Conservation (phyloP, 352 stramenopile species). For the Phytophthora syringae region DNA sequence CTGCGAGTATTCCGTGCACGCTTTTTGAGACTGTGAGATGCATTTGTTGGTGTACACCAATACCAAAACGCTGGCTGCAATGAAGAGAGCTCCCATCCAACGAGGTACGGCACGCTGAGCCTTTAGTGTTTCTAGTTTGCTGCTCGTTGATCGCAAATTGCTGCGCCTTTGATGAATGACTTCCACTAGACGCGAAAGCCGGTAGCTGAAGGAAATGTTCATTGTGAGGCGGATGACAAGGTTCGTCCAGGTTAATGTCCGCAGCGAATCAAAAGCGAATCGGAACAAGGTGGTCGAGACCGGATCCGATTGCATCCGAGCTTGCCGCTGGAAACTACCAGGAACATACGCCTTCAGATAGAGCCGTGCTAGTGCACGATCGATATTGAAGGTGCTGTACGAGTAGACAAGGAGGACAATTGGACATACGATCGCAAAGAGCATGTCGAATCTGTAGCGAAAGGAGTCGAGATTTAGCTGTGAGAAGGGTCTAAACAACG, state of each 20-base stretch:
- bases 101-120: background rate
- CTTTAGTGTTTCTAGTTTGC: background rate
- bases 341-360: constrained; percentile 12
- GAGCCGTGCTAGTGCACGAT: constrained; percentile 24
- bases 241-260: constrained; percentile 13
- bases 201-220: constrained; percentile 34
- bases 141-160: background rate
- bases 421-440: constrained; percentile 25
- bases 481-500: no score
- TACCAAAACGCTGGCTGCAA: constrained; percentile 3
- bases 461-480: no score
- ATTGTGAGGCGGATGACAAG: constrained; percentile 21
- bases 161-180: constrained; percentile 17
- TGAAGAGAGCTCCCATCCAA: constrained; percentile 11
- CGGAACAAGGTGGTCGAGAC: constrained; percentile 24
- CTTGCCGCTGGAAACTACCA: constrained; percentile 21
- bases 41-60: constrained; percentile 14
- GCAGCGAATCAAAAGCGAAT: constrained; percentile 30
- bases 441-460: constrained; percentile 29
- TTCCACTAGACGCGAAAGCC: constrained; percentile 22
- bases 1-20: background rate
- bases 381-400: constrained; percentile 25
- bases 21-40: constrained; percentile 13
- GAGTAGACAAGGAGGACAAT: constrained; percentile 31
- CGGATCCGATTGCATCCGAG: constrained; percentile 19